A percentile compares a stretch with the other conserved stretches of the same genome.
These are phyloP conservation scores for Scenedesmus sp. DNA, from an alignment of 163 green algal genomes.

Conservation along the genomic window DNA sequence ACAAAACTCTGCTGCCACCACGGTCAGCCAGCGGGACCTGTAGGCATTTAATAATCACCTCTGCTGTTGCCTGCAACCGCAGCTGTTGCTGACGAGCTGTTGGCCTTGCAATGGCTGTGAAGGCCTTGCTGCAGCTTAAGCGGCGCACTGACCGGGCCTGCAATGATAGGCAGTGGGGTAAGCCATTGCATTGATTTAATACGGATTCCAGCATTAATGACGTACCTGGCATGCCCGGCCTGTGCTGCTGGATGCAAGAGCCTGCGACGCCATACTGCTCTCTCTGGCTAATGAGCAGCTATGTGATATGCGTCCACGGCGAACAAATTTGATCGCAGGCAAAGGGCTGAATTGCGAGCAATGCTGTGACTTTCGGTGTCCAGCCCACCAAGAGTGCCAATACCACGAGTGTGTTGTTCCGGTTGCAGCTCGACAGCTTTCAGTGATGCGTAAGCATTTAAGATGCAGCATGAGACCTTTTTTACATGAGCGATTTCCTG, in stretches of 20 bases:
- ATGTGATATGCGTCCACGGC: neutral
- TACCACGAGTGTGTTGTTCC: conserved; percentile 18
- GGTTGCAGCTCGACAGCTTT: neutral
- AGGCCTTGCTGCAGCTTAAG: conserved; percentile 31
- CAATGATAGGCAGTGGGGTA: neutral
- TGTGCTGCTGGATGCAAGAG: conserved; percentile 25
- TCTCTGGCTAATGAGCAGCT: conserved; percentile 1
- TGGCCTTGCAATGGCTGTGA: conserved; percentile 26
- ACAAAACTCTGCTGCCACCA: neutral
- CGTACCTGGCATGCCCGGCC: conserved; percentile 24
- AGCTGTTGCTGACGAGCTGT: conserved; percentile 30
- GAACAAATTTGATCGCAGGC: neutral
- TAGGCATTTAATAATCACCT: conserved; percentile 2
- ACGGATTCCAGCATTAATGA: neutral
- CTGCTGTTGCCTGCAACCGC: conserved; percentile 17
- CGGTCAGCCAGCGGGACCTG: no score
- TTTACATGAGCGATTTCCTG: neutral
- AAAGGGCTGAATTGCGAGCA: neutral
- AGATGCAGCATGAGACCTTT: no score
- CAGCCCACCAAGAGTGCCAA: conserved; percentile 2
- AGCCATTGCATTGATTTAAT: neutral
- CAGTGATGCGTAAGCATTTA: no score
- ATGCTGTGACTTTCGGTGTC: neutral
- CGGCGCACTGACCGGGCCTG: conserved; percentile 35
- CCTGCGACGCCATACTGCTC: conserved; percentile 42